Conservation (phyloP, 345 rosid genomes). For the Salix arbutifolia region DNA sequence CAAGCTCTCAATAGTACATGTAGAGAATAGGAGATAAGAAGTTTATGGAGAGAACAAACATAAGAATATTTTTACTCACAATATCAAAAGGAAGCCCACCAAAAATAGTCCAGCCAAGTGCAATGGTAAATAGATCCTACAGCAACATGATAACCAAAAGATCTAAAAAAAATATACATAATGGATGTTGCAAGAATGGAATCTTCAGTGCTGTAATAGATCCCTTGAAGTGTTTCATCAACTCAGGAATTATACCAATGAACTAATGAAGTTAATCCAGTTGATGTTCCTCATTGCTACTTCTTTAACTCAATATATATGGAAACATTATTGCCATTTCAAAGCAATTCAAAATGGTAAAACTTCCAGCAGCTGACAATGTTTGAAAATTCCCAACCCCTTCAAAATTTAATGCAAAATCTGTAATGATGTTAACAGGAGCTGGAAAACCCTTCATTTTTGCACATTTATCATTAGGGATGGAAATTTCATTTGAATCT, state of each 20-base stretch:
- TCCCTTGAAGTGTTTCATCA: not conserved
- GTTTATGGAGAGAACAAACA: not conserved
- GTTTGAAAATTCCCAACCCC: not conserved
- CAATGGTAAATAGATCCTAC: slow-evolving; percentile 88
- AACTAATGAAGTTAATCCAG: not conserved
- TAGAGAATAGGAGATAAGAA: not conserved
- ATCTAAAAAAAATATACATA: not conserved
- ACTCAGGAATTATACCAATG: not conserved
- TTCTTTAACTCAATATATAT: not conserved
- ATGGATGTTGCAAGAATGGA: not conserved
- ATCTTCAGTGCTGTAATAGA: not conserved
- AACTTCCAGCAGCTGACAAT: not conserved
- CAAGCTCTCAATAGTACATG: not conserved
- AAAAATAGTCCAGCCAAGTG: slow-evolving; percentile 83
- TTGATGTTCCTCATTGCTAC: not conserved
- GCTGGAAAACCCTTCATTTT: not conserved
- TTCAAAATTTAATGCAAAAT: not conserved
- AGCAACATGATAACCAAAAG: slow-evolving; percentile 20
- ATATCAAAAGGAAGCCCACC: slow-evolving; percentile 96
- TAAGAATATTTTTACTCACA: slow-evolving; percentile 40
- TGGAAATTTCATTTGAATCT: no score
- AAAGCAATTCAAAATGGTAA: not conserved
- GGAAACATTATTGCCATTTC: not conserved
- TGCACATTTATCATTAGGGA: not conserved
- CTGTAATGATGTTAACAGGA: not conserved